Evolutionary conservation across 441 rosid species (phyloP).

Genomic region (Gossypium gossypioides): DNA sequence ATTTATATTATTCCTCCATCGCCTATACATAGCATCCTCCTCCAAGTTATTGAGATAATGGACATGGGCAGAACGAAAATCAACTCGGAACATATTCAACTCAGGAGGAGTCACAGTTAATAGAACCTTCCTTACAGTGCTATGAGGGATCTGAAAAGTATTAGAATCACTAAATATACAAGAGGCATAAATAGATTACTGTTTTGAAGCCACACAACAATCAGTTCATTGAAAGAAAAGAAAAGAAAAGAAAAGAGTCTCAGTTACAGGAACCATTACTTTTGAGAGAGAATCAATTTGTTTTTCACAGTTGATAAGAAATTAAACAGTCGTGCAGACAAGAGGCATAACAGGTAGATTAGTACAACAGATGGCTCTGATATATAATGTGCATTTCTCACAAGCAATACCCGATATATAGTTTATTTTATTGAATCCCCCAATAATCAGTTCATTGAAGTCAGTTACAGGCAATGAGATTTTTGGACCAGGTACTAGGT

Average conservation of each 20-base stretch:
- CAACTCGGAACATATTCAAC: constrained; percentile 69
- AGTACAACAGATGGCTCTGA: not conserved
- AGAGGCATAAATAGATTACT: not conserved
- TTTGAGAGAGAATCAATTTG: not conserved
- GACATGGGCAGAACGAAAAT: constrained; percentile 90
- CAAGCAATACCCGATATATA: not conserved
- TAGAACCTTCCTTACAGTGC: constrained; percentile 56
- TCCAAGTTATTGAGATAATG: constrained; percentile 94
- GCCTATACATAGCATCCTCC: constrained; percentile 91
- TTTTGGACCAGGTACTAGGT: not conserved
- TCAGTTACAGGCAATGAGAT: not conserved
- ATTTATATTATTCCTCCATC: constrained; percentile 87
- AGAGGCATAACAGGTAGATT: not conserved
- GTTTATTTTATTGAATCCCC: not conserved
- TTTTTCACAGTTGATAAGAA: not conserved
- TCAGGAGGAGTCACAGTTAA: constrained; percentile 62
- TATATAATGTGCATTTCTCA: not conserved
- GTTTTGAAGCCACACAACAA: not conserved
- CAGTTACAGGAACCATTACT: not conserved
- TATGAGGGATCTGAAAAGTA: constrained; percentile 60
- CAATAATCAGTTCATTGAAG: not conserved
- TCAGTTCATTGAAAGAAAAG: not conserved
- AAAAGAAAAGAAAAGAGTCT: not conserved
- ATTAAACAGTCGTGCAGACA: not conserved
- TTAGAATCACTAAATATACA: constrained; percentile 17